Conservation (phyloP, 257 asterid genomes). For the Oldenlandia corymbosa region DNA sequence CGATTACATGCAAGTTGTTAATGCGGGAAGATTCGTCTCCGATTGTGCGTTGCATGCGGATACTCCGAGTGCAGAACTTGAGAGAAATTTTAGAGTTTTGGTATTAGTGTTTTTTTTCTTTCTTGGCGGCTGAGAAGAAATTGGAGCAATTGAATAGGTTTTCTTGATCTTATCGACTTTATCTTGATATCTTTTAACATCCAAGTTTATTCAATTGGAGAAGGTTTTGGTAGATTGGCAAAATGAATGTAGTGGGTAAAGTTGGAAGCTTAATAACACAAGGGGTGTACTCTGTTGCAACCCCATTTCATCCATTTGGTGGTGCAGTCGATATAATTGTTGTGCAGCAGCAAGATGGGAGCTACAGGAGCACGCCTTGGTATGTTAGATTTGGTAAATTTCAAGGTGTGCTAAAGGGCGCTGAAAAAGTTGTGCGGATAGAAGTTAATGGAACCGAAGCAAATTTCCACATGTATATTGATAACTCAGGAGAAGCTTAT, state of each 20-base stretch:
- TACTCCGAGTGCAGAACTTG: conserved; percentile 25
- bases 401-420: conserved; percentile 86
- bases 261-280: conserved; percentile 66
- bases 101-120: not conserved
- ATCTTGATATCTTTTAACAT: conserved; percentile 14
- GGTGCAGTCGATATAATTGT: conserved; percentile 92
- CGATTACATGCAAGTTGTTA: conserved; percentile 13
- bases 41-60: conserved; percentile 49
- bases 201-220: conserved; percentile 17
- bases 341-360: conserved; percentile 76
- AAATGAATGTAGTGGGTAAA: conserved; percentile 83
- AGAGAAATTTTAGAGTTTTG: conserved; percentile 13
- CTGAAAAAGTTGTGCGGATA: conserved; percentile 70
- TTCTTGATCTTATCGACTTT: conserved; percentile 5
- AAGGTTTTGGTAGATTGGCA: conserved; percentile 23
- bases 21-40: conserved; percentile 22
- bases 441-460: conserved; percentile 86
- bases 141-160: conserved; percentile 19
- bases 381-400: conserved; percentile 88
- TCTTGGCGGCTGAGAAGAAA: not conserved
- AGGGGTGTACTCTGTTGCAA: conserved; percentile 86
- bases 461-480: conserved; percentile 74
- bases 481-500: conserved; percentile 87
- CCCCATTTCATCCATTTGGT: conserved; percentile 95
- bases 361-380: conserved; percentile 87